Base-by-base conservation (phyloP, 192 early-diverging fungal genomes). In the Cladochytrium replicatum region DNA sequence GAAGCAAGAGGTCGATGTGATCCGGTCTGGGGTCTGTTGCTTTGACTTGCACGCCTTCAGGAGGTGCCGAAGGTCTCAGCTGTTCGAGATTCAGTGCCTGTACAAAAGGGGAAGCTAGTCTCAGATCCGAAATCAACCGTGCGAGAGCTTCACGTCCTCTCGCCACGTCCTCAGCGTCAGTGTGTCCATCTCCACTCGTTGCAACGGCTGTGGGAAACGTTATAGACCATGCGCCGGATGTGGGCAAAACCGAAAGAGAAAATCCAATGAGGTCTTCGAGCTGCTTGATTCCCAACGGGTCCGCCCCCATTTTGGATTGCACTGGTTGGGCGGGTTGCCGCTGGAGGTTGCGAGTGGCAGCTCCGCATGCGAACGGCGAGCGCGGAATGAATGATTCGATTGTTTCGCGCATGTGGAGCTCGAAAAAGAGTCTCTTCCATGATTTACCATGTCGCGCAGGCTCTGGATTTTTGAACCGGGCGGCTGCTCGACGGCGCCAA, bases 401-500 rank as follows among this genome's bases (percentile, higher is more conserved):
- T 3, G 62, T 13, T n/a, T 58, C 48, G 25, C 55, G 63, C 1
- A 69, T 34, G 43, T 68, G 57, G 11, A 55, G 26, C 52, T 76
- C 74, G 43, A 72, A 76, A 40, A 71, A 76, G 15, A 72, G 46
- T 1, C 60, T 57, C 39, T 72, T 72, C 74, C 74, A 76, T 5
- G 54, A 59, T 2, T 54, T 57, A 9, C 64, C 69, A 40, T 65
- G 57, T 3, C 43, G 24, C 1, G 25, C 29, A 9, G 57, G 32
- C 41, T 66, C 52, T 42, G 62, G 58, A 28, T 54, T 44, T 32
- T 63, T 60, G 55, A 72, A 76, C 19, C 50, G 62, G 1, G 51
- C 52, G 11, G 45, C 24, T 9, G 65, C 42, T 8, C 64, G 49
- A 1, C 69, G 51, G 37, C 72, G 39, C 74, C 74, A 76, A 43